A percentile compares a stretch with the other conserved stretches of the same genome.
These are phyloP conservation scores for Coccomyxa sp. DNA, from an alignment of 139 green algal species.

Conservation along the genomic window DNA sequence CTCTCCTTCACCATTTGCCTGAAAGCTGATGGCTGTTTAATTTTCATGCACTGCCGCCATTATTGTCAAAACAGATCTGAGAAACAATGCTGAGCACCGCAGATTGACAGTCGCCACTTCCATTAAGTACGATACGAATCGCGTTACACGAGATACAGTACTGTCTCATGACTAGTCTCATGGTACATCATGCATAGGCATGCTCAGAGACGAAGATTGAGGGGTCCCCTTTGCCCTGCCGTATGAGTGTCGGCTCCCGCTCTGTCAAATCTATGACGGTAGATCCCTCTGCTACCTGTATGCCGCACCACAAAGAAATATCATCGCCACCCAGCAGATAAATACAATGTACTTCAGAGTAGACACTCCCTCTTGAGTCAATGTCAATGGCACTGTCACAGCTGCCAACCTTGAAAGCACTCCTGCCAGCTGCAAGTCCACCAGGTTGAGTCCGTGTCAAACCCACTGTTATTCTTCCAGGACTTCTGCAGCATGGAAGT, in stretches of 20 bases:
- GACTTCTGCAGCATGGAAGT: no score
- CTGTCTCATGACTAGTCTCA: no score
- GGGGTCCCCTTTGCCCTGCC: conserved; percentile 63
- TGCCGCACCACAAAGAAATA: not conserved
- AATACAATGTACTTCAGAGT: not conserved
- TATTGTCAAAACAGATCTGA: no score
- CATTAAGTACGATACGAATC: no score
- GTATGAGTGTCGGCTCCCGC: conserved; percentile 49
- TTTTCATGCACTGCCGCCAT: no score
- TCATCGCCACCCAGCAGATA: not conserved
- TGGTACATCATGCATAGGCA: not conserved
- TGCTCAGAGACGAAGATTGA: conserved; percentile 37
- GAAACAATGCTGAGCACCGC: no score
- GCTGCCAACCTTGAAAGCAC: not conserved
- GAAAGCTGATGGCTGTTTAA: no score
- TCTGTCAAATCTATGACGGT: conserved; percentile 76
- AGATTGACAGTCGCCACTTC: no score
- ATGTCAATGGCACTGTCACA: not conserved
- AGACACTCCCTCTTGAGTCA: not conserved
- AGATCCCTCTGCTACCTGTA: conserved; percentile 38
- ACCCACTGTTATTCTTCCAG: not conserved
- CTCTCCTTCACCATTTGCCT: no score
- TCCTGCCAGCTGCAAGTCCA: not conserved
- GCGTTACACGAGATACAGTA: no score
- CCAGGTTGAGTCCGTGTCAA: not conserved